Conservation (phyloP, 2,329 filamentous ascomycete genomes). For the Tolypocladium tundrense region DNA sequence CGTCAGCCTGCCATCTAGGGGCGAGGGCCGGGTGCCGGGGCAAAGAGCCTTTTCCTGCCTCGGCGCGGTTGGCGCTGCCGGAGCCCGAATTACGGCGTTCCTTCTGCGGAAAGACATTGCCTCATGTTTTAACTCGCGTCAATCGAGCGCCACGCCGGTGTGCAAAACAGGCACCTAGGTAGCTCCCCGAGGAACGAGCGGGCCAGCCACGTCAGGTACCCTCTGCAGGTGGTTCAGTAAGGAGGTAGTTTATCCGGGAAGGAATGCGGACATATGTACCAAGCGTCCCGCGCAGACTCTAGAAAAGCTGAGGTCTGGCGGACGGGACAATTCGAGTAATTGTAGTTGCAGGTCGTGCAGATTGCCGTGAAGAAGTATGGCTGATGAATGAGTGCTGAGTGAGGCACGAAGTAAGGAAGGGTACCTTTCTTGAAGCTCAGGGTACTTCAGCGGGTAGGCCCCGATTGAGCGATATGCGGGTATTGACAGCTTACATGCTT, state of each 20-base stretch:
- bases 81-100: conserved; percentile 37
- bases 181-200: not conserved
- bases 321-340: not conserved
- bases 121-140: too few relatives aligned
- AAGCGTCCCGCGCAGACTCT: not conserved
- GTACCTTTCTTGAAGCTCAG: not conserved
- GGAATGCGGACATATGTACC: not conserved
- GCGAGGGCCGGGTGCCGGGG: conserved; percentile 65
- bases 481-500: not conserved
- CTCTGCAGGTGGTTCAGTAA: not conserved
- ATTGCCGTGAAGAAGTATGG: not conserved
- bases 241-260: not conserved
- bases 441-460: conserved; percentile 7
- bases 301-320: not conserved
- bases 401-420: not conserved
- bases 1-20: conserved; percentile 74
- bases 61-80: conserved; percentile 10
- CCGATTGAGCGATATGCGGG: conserved; percentile 12
- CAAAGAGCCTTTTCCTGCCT: conserved; percentile 26
- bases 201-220: not conserved
- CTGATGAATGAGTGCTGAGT: not conserved
- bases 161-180: not conserved
- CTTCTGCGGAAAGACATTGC: conserved; percentile 49
- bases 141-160: not conserved
- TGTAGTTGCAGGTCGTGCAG: not conserved